Percentiles rank a stretch among this genome's conserved stretches.
phyloP scores from a whole-genome alignment of 2,329 filamentous ascomycete genomes.

The Xylaria sp. region DNA sequence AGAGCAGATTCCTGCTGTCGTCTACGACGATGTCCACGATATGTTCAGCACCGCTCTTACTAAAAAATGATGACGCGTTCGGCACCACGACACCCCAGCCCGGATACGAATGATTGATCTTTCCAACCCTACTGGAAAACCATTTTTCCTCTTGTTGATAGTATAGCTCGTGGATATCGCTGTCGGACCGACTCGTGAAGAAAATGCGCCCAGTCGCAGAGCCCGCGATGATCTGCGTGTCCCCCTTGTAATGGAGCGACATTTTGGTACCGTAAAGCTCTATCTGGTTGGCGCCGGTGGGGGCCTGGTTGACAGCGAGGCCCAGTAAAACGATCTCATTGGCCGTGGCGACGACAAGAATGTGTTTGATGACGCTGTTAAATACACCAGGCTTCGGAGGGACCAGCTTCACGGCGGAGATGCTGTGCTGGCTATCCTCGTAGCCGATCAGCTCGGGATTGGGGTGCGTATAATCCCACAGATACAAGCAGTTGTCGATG shows the following conservation, averaged over 20 bases:
- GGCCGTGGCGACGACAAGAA: slow-evolving; percentile 88
- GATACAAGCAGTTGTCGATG: slow-evolving; percentile 93
- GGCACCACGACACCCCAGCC: slow-evolving; percentile 75
- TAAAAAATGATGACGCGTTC: slow-evolving; percentile 61
- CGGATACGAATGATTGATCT: slow-evolving; percentile 85
- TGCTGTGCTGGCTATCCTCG: slow-evolving; percentile 87
- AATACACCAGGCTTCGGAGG: slow-evolving; percentile 89
- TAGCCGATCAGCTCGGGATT: slow-evolving; percentile 91
- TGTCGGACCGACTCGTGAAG: slow-evolving; percentile 82
- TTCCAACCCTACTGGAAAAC: slow-evolving; percentile 89
- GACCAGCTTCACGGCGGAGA: slow-evolving; percentile 89
- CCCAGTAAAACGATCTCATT: slow-evolving; percentile 89
- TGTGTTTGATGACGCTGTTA: slow-evolving; percentile 82
- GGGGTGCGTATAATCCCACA: slow-evolving; percentile 97
- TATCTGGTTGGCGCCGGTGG: slow-evolving; percentile 76
- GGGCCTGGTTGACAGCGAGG: slow-evolving; percentile 73
- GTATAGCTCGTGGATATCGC: slow-evolving; percentile 91
- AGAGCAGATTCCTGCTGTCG: slow-evolving; percentile 86
- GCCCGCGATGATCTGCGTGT: slow-evolving; percentile 81
- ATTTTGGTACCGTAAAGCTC: slow-evolving; percentile 90
- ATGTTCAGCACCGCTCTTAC: slow-evolving; percentile 65
- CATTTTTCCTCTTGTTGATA: slow-evolving; percentile 98
- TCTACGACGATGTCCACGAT: slow-evolving; percentile 86
- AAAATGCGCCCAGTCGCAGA: slow-evolving; percentile 92
- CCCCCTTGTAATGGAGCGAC: slow-evolving; percentile 78